phyloP scores from a whole-genome alignment of 768 basidiomycete genomes.

The Wakefieldia striispora region DNA sequence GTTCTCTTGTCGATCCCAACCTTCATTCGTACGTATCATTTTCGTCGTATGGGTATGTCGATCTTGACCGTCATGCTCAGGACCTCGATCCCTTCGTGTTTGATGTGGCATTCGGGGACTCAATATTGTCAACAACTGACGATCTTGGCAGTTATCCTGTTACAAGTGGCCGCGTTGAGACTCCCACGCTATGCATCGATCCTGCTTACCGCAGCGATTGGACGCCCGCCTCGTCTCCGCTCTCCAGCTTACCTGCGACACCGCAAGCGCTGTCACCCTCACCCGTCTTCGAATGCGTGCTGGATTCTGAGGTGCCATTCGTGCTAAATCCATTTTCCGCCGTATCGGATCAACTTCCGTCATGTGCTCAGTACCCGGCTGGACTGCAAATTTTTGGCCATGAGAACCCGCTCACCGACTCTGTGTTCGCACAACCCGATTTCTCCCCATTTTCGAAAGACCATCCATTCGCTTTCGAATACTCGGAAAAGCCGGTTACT shows the following conservation, averaged over 20 bases:
- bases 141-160: slow-evolving; percentile 23
- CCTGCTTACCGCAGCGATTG: slow-evolving; percentile 39
- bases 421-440: slow-evolving; percentile 19
- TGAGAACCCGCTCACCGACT: slow-evolving; percentile 7
- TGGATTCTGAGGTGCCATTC: slow-evolving; percentile 24
- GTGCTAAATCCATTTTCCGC: slow-evolving; percentile 17
- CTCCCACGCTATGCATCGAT: slow-evolving; percentile 40
- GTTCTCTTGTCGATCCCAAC: slow-evolving; percentile 39
- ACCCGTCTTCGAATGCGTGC: slow-evolving; percentile 21
- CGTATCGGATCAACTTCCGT: slow-evolving; percentile 8
- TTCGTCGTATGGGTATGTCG: not conserved
- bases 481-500: slow-evolving; percentile 21
- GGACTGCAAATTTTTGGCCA: slow-evolving; percentile 20
- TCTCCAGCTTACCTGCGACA: slow-evolving; percentile 43
- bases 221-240: slow-evolving; percentile 42
- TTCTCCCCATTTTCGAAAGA: slow-evolving; percentile 25
- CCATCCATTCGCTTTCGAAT: slow-evolving; percentile 22
- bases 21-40: slow-evolving; percentile 46
- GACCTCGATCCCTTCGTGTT: slow-evolving; percentile 32
- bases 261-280: slow-evolving; percentile 37
- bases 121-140: slow-evolving; percentile 21
- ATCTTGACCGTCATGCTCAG: slow-evolving; percentile 10
- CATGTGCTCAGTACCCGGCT: slow-evolving; percentile 21
- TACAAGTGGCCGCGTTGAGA: slow-evolving; percentile 23
- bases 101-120: slow-evolving; percentile 28